Base-by-base conservation (phyloP, 2,329 filamentous ascomycete species). In the Apiospora sp. region DNA sequence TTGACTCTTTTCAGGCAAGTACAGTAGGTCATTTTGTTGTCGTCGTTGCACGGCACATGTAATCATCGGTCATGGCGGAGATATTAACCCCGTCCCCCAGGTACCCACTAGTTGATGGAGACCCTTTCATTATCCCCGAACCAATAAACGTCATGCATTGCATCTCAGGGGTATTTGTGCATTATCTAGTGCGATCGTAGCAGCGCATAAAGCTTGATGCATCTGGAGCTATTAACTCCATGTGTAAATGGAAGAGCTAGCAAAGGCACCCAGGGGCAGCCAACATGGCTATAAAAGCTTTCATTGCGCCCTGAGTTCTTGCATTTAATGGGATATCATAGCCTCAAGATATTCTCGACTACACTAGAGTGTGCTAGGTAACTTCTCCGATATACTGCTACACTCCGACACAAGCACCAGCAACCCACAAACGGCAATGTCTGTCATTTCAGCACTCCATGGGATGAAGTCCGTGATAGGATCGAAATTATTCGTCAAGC, bases 391-490 rank as follows among this genome's bases (percentile, higher is more conserved):
- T 4, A 19, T 19, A 48, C 46, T n/a, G 46, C 6, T 19, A 5
- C 7, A 48, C 46, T n/a, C 19, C 16, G 19, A 19, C 5, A 48
- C 46, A n/a, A 48, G 1, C 73, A 71, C 61, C 16, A 68, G 3
- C 54, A 51, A 72, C 30, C n/a, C 46, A 67, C 16, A 49, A 48
- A 48, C 34, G 48, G 68, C 37, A 16, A 73, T 74, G 67, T 72
- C 73, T 41, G 41, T 58, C 44, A 24, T n/a, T 3, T 69, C 72
- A 49, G 72, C 49, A 30, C 69, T 75, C 24, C 67, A 74, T 10
- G 72, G 68, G 1, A 34, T 74, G 44, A 68, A 71, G 4, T 71
- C 72, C 30, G 70, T 76, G 7, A 22, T 75, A 27, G 51, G 48
- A 10, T 49, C 48, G 12, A 49, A 49, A 19, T 22, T 49, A 2